Conservation (phyloP, 768 basidiomycete genomes). For the Lentinula raphanica region DNA sequence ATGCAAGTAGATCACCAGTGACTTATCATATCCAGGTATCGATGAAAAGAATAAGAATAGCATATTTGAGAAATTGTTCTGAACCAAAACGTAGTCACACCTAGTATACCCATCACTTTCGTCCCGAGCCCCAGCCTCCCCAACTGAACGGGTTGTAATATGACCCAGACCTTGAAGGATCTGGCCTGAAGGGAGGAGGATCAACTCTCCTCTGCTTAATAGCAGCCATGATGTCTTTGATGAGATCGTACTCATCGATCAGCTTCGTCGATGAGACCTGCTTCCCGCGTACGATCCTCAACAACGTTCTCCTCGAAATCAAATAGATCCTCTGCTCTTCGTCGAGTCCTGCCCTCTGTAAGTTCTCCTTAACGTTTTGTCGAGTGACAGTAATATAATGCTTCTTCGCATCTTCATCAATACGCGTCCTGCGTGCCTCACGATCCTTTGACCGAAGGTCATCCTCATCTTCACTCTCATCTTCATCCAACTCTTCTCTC, state of each 20-base stretch:
- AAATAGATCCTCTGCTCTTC: not conserved
- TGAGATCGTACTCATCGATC: slow-evolving; percentile 1
- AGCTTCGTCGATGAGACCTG: not conserved
- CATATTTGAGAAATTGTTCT: too few relatives aligned
- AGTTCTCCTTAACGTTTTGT: not conserved
- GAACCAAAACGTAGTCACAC: too few relatives aligned
- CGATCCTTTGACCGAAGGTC: not conserved
- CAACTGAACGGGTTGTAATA: too few relatives aligned
- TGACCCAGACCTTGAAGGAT: too few relatives aligned
- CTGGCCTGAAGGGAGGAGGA: not conserved
- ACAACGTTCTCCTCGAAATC: not conserved
- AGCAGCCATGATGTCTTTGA: not conserved
- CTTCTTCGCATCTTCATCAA: not conserved
- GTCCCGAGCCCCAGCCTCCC: too few relatives aligned
- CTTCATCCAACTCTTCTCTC: slow-evolving; percentile 1
- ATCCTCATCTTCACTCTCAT: slow-evolving; percentile 2
- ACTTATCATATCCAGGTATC: too few relatives aligned
- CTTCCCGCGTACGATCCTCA: not conserved
- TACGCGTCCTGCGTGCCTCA: not conserved
- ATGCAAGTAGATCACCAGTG: too few relatives aligned
- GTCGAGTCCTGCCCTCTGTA: slow-evolving; percentile 1
- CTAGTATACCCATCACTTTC: too few relatives aligned
- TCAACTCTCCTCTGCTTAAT: not conserved
- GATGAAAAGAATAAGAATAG: too few relatives aligned
- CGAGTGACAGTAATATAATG: not conserved